A percentile compares a stretch with the other conserved stretches of the same genome.
Evolutionary conservation across 306 rosid species (phyloP).

Genomic region (Sphenostylis stenocarpa): DNA sequence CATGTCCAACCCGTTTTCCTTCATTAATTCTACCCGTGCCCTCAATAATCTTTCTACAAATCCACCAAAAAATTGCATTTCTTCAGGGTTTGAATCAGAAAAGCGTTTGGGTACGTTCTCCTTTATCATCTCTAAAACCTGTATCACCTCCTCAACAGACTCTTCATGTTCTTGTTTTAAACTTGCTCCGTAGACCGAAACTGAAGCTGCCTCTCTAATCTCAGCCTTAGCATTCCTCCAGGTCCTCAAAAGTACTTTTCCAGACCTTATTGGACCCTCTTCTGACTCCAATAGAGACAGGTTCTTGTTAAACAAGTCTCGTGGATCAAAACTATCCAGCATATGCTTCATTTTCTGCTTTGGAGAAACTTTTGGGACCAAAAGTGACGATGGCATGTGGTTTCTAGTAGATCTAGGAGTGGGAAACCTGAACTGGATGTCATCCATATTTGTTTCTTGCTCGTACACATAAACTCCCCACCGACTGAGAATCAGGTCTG

Average conservation of each 20-base stretch:
- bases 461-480: conserved; percentile 15
- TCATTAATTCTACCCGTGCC: neutral
- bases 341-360: neutral
- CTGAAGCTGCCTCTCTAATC: neutral
- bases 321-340: neutral
- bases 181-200: conserved; percentile 15
- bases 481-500: neutral
- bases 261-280: neutral
- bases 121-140: neutral
- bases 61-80: neutral
- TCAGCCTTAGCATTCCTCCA: neutral
- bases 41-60: neutral
- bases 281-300: neutral
- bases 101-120: neutral
- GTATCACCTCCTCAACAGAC: neutral
- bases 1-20: neutral
- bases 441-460: neutral
- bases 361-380: neutral
- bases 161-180: conserved; percentile 20
- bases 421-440: neutral
- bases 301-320: neutral
- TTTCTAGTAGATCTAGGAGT: neutral
- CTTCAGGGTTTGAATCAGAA: neutral
- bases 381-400: neutral
- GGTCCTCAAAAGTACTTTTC: neutral